phyloP scores from a whole-genome alignment of 257 asterid genomes.

The Solanum habrochaites region DNA sequence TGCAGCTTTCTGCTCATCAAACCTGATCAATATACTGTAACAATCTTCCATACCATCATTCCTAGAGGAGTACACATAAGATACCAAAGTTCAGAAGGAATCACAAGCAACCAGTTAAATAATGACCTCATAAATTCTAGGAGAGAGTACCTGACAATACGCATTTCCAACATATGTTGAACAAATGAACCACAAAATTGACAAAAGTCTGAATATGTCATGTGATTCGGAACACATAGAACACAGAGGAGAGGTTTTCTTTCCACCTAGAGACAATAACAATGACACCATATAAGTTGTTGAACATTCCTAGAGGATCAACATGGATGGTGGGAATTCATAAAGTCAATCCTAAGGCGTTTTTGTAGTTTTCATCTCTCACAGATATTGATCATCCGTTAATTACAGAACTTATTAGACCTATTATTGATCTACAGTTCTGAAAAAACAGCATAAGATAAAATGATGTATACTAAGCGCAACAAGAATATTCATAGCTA shows the following conservation, averaged over 20 bases:
- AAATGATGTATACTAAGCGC: neutral
- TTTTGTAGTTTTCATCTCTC: neutral
- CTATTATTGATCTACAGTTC: neutral
- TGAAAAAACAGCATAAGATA: neutral
- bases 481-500: neutral
- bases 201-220: conserved; percentile 93
- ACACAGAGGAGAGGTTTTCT: conserved; percentile 84
- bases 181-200: conserved; percentile 90
- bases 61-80: conserved; percentile 26
- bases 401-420: neutral
- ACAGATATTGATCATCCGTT: neutral
- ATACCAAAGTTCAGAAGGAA: conserved; percentile 1
- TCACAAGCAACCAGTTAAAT: neutral
- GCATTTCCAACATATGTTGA: conserved; percentile 78
- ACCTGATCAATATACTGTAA: conserved; percentile 72
- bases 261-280: conserved; percentile 41
- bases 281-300: neutral
- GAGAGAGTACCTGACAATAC: conserved; percentile 64
- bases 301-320: neutral
- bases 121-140: neutral
- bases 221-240: conserved; percentile 88
- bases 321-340: neutral
- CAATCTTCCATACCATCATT: conserved; percentile 74
- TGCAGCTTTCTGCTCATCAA: conserved; percentile 64
- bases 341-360: neutral